These are phyloP conservation scores for Calonectria pauciramosa DNA, from an alignment of 2,329 filamentous ascomycete genomes.

Conservation along the genomic window DNA sequence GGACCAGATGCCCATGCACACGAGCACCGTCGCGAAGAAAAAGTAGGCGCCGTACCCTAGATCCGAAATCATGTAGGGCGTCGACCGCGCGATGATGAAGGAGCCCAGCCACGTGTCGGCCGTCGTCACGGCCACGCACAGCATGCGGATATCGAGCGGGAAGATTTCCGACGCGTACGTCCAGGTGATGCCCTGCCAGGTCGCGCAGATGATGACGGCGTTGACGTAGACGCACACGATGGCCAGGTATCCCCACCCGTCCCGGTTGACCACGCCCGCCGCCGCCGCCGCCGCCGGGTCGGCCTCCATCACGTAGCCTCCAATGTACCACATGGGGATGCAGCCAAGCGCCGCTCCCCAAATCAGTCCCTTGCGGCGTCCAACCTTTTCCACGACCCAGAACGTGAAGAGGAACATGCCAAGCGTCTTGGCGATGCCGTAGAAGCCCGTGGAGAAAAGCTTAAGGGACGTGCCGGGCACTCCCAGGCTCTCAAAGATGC, in stretches of 20 bases:
- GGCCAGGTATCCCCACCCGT: conserved; percentile 58
- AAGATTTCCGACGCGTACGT: conserved; percentile 64
- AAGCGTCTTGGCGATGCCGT: conserved; percentile 55
- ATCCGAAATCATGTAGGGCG: conserved; percentile 57
- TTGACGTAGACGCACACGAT: conserved; percentile 63
- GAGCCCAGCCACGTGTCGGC: conserved; percentile 56
- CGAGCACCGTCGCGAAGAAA: conserved; percentile 62
- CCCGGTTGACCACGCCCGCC: conserved; percentile 58
- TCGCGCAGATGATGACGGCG: conserved; percentile 53
- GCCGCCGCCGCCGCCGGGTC: conserved; percentile 56
- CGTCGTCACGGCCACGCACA: conserved; percentile 51
- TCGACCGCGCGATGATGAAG: conserved; percentile 56
- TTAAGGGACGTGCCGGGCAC: conserved; percentile 49
- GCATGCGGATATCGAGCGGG: conserved; percentile 54
- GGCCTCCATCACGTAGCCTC: conserved; percentile 51
- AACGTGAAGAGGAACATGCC: conserved; percentile 56
- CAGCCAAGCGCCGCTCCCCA: conserved; percentile 52
- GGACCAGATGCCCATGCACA: conserved; percentile 61
- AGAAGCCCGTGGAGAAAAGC: conserved; percentile 57
- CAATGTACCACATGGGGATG: conserved; percentile 57
- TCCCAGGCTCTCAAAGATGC: conserved; percentile 55
- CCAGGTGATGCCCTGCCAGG: conserved; percentile 60
- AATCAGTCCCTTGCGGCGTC: conserved; percentile 63
- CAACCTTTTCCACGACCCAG: conserved; percentile 62
- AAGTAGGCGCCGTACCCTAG: conserved; percentile 66